Percentiles rank a stretch among this genome's conserved stretches.
Evolutionary conservation across 2,329 filamentous ascomycete genomes (phyloP).

Genomic region (Neocatenulostroma microsporum): DNA sequence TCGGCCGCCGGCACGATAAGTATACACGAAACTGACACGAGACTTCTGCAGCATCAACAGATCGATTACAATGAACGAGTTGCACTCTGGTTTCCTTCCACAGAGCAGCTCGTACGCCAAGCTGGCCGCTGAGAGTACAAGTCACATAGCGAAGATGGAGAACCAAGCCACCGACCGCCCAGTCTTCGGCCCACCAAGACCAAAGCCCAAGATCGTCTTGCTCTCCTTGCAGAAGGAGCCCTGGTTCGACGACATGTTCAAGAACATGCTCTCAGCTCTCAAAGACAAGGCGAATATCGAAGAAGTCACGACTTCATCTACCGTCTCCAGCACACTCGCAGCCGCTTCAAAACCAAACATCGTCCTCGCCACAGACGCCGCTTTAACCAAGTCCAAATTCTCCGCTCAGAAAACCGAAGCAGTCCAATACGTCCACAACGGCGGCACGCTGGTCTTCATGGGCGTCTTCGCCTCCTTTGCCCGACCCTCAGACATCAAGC

Average conservation of each 20-base stretch:
- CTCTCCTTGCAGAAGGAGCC: slow-evolving; percentile 16
- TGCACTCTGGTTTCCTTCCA: too few species aligned
- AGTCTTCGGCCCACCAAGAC: slow-evolving; percentile 10
- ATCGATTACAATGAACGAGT: too few species aligned
- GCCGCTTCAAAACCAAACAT: slow-evolving; percentile 4
- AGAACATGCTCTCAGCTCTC: slow-evolving; percentile 7
- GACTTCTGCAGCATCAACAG: too few species aligned
- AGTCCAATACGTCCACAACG: slow-evolving; percentile 11
- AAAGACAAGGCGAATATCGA: slow-evolving; percentile 11
- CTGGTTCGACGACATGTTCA: slow-evolving; percentile 14
- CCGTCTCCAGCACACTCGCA: slow-evolving; percentile 5
- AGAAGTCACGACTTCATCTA: slow-evolving; percentile 10
- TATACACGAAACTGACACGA: too few species aligned
- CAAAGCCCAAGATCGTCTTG: slow-evolving; percentile 9
- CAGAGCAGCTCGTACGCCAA: too few species aligned
- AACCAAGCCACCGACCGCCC: slow-evolving; percentile 2
- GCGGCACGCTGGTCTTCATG: slow-evolving; percentile 16
- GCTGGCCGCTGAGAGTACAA: too few species aligned
- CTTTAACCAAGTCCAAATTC: slow-evolving; percentile 10
- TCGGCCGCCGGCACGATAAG: too few species aligned
- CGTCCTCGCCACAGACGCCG: slow-evolving; percentile 12
- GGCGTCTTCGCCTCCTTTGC: slow-evolving; percentile 13
- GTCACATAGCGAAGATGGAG: too few species aligned
- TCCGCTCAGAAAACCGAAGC: slow-evolving; percentile 11
- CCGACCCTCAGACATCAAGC: slow-evolving; percentile 6